phyloP scores from a whole-genome alignment of 805 yeast species.

The Candida ovalis region DNA sequence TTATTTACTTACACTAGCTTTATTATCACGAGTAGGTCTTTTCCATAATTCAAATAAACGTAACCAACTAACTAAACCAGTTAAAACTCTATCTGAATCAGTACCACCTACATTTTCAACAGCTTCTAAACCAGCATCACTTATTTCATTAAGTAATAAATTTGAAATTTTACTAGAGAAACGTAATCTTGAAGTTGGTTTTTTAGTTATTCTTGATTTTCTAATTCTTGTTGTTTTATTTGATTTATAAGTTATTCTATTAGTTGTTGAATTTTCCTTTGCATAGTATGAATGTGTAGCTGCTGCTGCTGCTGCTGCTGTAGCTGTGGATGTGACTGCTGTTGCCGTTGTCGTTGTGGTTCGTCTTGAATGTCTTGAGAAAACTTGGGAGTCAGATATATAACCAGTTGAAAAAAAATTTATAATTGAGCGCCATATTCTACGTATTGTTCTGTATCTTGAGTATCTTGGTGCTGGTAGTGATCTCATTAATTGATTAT shows the following conservation, averaged over 20 bases:
- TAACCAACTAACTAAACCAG: conserved; percentile 1
- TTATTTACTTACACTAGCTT: no score
- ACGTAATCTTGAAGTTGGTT: conserved; percentile 28
- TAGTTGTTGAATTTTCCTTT: no score
- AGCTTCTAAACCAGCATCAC: conserved; percentile 8
- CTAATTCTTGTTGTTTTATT: conserved; percentile 28
- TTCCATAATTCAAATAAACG: not conserved
- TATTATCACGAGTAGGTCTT: conserved; percentile 1
- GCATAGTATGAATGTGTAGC: no score
- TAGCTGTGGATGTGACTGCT: conserved; percentile 11
- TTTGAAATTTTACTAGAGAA: conserved; percentile 20
- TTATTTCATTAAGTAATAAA: conserved; percentile 22
- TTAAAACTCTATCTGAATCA: not conserved
- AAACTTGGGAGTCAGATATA: conserved; percentile 32
- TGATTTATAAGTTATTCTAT: conserved; percentile 17
- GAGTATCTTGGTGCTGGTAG: conserved; percentile 36
- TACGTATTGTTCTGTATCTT: conserved; percentile 27
- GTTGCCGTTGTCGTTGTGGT: not conserved
- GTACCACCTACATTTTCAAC: not conserved
- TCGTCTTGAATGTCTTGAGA: conserved; percentile 9
- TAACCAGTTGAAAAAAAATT: conserved; percentile 33
- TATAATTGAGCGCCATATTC: conserved; percentile 31
- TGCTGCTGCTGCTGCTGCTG: not conserved
- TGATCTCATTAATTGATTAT: conserved; percentile 33
- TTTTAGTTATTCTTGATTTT: conserved; percentile 28